Evolutionary conservation across 306 rosid genomes (phyloP).

Genomic region (Castanea crenata): DNA sequence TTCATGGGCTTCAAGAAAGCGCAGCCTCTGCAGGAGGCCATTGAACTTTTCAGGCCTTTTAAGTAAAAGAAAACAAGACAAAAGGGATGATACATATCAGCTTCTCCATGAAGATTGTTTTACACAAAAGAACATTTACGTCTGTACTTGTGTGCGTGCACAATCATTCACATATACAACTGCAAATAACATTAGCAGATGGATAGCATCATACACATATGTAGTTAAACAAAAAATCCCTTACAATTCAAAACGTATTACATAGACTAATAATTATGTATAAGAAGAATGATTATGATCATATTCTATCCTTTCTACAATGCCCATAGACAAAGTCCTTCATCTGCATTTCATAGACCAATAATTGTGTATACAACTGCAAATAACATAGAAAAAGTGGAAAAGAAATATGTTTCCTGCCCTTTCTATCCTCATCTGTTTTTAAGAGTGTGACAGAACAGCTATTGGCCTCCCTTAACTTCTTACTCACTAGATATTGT

Average conservation of each 20-base stretch:
- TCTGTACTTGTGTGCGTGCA: not conserved
- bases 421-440: not conserved
- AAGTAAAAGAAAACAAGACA: constrained; percentile 19
- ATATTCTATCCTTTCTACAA: too few species aligned
- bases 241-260: not conserved
- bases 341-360: not conserved
- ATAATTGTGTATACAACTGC: not conserved
- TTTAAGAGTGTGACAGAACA: not conserved
- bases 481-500: not conserved
- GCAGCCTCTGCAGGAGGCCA: constrained; percentile 63
- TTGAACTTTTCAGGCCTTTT: constrained; percentile 73
- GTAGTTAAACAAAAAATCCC: too few species aligned
- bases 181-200: not conserved
- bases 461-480: not conserved
- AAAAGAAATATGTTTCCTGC: not conserved
- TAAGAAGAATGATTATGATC: too few species aligned
- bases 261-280: too few species aligned
- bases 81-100: constrained; percentile 22
- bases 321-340: too few species aligned
- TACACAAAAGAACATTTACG: constrained; percentile 18
- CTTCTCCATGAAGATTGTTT: constrained; percentile 18
- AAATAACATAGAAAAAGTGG: not conserved
- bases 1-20: constrained; percentile 53
- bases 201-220: too few species aligned
- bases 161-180: not conserved